A percentile compares a stretch with the other conserved stretches of the same genome.
phyloP scores from a whole-genome alignment of 73 alveolate genomes.

The Breviolum minutum region DNA sequence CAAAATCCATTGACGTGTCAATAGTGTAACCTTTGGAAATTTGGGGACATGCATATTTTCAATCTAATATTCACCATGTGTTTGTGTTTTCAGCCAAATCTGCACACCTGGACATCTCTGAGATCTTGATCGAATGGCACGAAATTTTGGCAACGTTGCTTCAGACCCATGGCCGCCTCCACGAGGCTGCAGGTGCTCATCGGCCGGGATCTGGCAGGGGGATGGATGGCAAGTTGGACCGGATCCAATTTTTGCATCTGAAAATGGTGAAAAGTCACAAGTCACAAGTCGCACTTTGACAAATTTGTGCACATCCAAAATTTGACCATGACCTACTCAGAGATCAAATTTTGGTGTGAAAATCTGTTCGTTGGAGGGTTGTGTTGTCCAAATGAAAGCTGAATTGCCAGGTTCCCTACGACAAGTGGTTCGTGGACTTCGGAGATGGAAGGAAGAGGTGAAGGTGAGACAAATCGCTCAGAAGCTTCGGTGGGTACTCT shows the following conservation, averaged over 20 bases:
- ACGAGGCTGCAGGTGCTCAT: constrained; percentile 56
- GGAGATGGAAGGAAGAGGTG: constrained; percentile 74
- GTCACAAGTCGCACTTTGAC: background rate
- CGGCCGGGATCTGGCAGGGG: background rate
- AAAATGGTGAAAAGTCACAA: background rate
- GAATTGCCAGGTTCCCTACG: constrained; percentile 31
- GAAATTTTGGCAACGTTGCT: constrained; percentile 30
- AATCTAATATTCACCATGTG: background rate
- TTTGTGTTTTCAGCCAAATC: background rate
- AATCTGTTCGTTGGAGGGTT: too few relatives aligned
- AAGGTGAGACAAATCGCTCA: background rate
- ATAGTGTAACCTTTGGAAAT: background rate
- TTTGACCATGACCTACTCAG: too few relatives aligned
- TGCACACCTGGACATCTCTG: background rate
- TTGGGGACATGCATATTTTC: background rate
- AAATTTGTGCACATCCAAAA: too few relatives aligned
- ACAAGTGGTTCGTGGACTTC: constrained; percentile 61
- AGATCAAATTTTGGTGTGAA: too few relatives aligned
- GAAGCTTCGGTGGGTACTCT: background rate
- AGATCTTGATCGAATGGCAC: constrained; percentile 84
- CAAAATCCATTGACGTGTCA: background rate
- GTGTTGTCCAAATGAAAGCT: too few relatives aligned
- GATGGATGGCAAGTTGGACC: too few relatives aligned
- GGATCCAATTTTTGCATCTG: background rate
- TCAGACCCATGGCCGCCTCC: background rate